phyloP scores from a whole-genome alignment of 495 filamentous ascomycete species.

The Aspergillus coremiiformis region DNA sequence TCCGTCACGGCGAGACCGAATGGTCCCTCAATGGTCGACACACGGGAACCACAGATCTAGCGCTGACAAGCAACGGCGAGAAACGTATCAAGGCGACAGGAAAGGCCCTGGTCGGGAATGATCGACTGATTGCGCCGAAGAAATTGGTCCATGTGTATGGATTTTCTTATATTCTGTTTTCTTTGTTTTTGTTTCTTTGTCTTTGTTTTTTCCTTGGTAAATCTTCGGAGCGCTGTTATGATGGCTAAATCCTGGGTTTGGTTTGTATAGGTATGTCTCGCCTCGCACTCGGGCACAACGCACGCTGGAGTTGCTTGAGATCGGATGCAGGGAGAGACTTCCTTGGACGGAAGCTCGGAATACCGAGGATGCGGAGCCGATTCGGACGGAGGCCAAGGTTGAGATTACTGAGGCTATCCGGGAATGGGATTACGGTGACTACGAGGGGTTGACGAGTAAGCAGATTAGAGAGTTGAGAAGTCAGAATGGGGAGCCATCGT shows the following conservation, averaged over 20 bases:
- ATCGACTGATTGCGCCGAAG: slow-evolving; percentile 77
- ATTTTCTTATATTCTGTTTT: neutral
- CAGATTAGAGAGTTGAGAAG: slow-evolving; percentile 56
- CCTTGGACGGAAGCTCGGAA: slow-evolving; percentile 47
- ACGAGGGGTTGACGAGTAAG: slow-evolving; percentile 78
- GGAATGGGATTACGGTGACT: slow-evolving; percentile 96
- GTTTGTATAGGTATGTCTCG: slow-evolving; percentile 65
- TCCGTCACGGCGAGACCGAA: slow-evolving; percentile 93
- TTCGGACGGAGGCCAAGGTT: slow-evolving; percentile 48
- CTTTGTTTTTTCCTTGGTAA: too few species aligned
- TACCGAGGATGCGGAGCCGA: slow-evolving; percentile 27
- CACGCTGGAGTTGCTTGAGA: slow-evolving; percentile 74
- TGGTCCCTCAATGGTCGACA: slow-evolving; percentile 94
- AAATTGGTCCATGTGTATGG: slow-evolving; percentile 68
- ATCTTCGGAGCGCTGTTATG: too few species aligned
- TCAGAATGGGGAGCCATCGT: slow-evolving; percentile 35
- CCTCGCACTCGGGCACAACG: slow-evolving; percentile 78
- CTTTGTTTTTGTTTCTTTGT: neutral
- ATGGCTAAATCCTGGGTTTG: neutral
- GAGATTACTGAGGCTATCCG: slow-evolving; percentile 69
- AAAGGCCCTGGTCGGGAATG: slow-evolving; percentile 71
- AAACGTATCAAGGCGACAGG: slow-evolving; percentile 76
- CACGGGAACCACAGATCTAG: slow-evolving; percentile 79
- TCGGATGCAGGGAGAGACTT: slow-evolving; percentile 46
- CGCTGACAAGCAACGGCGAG: slow-evolving; percentile 81